Base-by-base conservation (phyloP, 306 rosid genomes). In the Notholithocarpus densiflorus region DNA sequence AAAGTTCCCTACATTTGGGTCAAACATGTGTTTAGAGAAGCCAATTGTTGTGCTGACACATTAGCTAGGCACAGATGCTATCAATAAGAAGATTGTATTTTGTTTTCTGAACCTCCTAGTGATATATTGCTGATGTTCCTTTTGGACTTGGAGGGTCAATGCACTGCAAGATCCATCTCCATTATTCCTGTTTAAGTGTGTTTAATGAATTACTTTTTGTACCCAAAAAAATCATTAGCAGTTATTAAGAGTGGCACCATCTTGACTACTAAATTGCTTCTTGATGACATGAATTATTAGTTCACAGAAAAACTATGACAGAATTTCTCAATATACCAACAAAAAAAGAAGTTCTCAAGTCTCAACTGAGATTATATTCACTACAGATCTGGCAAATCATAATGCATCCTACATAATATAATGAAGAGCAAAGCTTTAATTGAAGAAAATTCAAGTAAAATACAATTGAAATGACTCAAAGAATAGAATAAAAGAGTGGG, bases 401-500 rank as follows among this genome's bases (percentile, higher is more conserved):
- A 40, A 75, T 45, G 48, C 43, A 14, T 56, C 51, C 34, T 27
- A 27, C 53, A 19, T 15, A 27, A 27, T 21, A 20, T 19, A 18
- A 55, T 62, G 29, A 3, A 52, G 14, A n/a, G 6, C 37, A n/a
- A 65, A 66, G 57, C 45, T 48, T 51, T 75, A 19, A 56, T 19
- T 73, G 48, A 8, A 64, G 56, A 8, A 6, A 31, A 34, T 73
- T 74, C 51, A 55, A 37, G 54, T 19, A 9, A 54, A 54, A 62
- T 34, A 26, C 23, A 37, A 26, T 9, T 48, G 53, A 48, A 14
- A 71, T 43, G 12, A 59, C 17, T 27, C 34, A 76, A 56, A 55
- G 31, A 45, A 75, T 0, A 74, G 54, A 43, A 81, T 62, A 61
- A 65, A 72, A 72, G 57, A 61, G 56, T 1, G 75, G 73, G 51